These are phyloP conservation scores for Cydonia oblonga DNA, from an alignment of 331 rosid genomes.

Conservation along the genomic window DNA sequence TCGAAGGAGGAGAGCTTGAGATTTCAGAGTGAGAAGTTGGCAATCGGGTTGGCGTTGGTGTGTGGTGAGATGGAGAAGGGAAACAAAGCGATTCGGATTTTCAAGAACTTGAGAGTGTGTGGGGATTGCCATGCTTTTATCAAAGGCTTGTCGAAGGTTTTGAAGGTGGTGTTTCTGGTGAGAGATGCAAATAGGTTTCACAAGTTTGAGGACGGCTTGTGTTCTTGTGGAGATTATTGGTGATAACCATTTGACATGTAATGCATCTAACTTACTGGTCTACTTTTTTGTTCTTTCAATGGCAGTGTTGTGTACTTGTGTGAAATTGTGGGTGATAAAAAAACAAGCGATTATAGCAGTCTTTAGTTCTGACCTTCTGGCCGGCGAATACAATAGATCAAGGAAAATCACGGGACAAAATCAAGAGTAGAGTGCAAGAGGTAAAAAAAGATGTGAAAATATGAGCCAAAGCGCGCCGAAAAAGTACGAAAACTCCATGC, in stretches of 20 bases:
- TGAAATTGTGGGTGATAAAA: too few relatives aligned
- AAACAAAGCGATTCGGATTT: conserved; percentile 25
- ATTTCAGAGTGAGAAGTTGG: conserved; percentile 59
- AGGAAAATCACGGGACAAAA: too few relatives aligned
- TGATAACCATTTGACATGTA: background rate
- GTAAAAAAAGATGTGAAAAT: too few relatives aligned
- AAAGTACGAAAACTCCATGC: background rate
- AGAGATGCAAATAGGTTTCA: conserved; percentile 59
- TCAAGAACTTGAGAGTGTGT: conserved; percentile 58
- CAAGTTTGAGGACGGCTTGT: conserved; percentile 39
- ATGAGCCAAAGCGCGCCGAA: too few relatives aligned
- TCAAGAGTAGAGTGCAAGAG: too few relatives aligned
- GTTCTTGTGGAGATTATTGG: conserved; percentile 65
- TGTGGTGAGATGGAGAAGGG: conserved; percentile 14
- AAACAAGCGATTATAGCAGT: too few relatives aligned
- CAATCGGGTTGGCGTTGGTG: conserved; percentile 50
- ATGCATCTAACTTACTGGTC: background rate
- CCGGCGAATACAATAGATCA: too few relatives aligned
- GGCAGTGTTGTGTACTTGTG: background rate
- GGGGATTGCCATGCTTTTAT: conserved; percentile 51
- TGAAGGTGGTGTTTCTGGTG: conserved; percentile 34
- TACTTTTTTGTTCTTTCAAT: background rate
- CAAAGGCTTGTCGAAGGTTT: conserved; percentile 42
- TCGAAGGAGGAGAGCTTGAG: conserved; percentile 57
- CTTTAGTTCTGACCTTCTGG: too few relatives aligned